Percentiles rank a stretch among this genome's conserved stretches.
These are phyloP conservation scores for Ilex paraguariensis DNA, from an alignment of 305 asterid species.

Conservation along the genomic window DNA sequence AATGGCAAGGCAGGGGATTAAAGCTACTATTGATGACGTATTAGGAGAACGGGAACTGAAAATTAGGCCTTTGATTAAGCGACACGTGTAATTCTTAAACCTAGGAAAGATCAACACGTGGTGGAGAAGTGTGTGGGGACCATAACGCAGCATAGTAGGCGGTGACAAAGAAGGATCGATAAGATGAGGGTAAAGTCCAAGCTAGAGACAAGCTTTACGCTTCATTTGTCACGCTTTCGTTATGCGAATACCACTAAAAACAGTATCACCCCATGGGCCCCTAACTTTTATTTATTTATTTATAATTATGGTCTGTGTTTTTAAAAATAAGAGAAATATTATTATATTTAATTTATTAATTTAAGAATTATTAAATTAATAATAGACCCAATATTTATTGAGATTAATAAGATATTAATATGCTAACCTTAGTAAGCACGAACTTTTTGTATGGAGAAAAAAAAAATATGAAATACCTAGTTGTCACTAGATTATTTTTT, in stretches of 20 bases:
- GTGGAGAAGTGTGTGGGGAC: slow-evolving; percentile 28
- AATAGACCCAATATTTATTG: too few relatives aligned
- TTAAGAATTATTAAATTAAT: too few relatives aligned
- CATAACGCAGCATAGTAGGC: slow-evolving; percentile 12
- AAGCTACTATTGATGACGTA: slow-evolving; percentile 25
- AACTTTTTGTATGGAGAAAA: too few relatives aligned
- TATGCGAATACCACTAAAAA: neutral
- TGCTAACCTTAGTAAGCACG: too few relatives aligned
- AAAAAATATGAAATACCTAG: too few relatives aligned
- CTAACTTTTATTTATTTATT: neutral
- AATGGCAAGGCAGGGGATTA: slow-evolving; percentile 28
- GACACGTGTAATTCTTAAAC: slow-evolving; percentile 35
- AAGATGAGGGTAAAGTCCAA: slow-evolving; percentile 32
- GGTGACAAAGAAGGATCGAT: slow-evolving; percentile 30
- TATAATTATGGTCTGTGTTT: too few relatives aligned
- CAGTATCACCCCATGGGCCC: neutral
- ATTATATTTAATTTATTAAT: too few relatives aligned
- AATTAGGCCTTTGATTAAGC: slow-evolving; percentile 45
- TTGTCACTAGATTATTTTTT: too few relatives aligned
- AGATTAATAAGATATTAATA: too few relatives aligned
- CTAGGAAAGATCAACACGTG: slow-evolving; percentile 37
- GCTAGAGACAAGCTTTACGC: slow-evolving; percentile 19
- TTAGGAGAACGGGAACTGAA: slow-evolving; percentile 31
- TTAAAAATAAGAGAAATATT: too few relatives aligned
- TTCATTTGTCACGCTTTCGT: slow-evolving; percentile 24